Conservation (phyloP, 129 eudicot species). For the Centaurea solstitialis region DNA sequence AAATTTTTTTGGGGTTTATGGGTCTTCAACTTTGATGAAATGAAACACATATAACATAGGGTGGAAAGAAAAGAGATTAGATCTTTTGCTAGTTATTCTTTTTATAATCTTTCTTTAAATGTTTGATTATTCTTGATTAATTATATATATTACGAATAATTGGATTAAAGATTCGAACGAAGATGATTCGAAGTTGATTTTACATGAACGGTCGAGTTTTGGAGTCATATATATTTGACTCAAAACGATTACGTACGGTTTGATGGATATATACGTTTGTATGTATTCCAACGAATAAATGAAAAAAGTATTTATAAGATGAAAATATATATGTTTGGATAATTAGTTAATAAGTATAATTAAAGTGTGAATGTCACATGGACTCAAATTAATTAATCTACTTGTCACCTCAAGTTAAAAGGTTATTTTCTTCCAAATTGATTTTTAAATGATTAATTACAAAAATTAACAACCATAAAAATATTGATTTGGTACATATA, state of each 20-base stretch:
- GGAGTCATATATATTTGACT: not conserved
- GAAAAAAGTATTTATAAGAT: not conserved
- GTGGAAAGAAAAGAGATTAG: not conserved
- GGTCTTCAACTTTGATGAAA: not conserved
- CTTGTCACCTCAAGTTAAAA: not conserved
- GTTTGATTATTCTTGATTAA: not conserved
- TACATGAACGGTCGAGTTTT: slow-evolving; percentile 10
- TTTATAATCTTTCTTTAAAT: not conserved
- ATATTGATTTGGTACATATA: no score
- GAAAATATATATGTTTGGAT: not conserved
- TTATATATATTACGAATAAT: no score
- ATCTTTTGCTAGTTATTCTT: not conserved
- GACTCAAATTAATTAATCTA: not conserved
- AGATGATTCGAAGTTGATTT: not conserved
- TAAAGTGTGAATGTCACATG: no score
- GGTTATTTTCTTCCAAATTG: not conserved
- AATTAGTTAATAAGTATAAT: not conserved
- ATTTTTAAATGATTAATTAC: not conserved
- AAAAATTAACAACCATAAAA: not conserved
- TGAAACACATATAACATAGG: not conserved
- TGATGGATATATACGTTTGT: not conserved
- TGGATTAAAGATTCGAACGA: not conserved
- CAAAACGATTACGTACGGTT: not conserved
- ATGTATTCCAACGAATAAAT: not conserved
- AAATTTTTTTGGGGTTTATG: not conserved